Conservation (phyloP, 2,329 filamentous ascomycete species). For the Neofusicoccum laricinum region DNA sequence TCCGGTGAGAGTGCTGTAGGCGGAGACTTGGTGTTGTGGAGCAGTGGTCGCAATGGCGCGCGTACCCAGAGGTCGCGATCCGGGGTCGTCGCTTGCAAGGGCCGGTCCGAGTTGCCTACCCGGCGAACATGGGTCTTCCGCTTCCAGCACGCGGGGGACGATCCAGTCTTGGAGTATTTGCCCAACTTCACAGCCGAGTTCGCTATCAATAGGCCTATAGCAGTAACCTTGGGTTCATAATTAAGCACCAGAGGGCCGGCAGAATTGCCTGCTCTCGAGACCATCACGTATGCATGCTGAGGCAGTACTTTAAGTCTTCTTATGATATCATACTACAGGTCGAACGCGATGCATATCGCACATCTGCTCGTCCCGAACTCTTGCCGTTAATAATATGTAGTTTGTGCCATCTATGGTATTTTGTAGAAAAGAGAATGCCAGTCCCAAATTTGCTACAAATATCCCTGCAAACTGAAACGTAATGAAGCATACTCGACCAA, state of each 20-base stretch:
- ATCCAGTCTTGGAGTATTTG: neutral
- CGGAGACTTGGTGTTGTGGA: neutral
- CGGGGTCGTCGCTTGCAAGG: neutral
- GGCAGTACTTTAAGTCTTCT: no score
- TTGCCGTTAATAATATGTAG: conserved; percentile 4
- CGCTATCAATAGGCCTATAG: neutral
- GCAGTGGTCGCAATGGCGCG: neutral
- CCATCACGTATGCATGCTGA: no score
- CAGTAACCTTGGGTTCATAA: neutral
- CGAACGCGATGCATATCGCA: neutral
- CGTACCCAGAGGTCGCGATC: neutral
- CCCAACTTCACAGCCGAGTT: neutral
- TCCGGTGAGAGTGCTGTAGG: no score
- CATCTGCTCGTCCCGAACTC: neutral
- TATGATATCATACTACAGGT: no score
- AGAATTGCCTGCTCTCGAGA: no score
- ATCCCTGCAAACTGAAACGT: neutral
- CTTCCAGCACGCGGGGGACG: neutral
- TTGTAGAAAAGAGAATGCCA: neutral
- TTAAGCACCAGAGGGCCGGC: no score
- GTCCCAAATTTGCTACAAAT: neutral
- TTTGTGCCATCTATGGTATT: conserved; percentile 14
- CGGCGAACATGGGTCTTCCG: neutral
- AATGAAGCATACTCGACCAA: neutral
- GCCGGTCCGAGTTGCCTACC: conserved; percentile 10